Evolutionary conservation across 1,284 basidiomycete species (phyloP).

Genomic region (Sporisorium exsertum): DNA sequence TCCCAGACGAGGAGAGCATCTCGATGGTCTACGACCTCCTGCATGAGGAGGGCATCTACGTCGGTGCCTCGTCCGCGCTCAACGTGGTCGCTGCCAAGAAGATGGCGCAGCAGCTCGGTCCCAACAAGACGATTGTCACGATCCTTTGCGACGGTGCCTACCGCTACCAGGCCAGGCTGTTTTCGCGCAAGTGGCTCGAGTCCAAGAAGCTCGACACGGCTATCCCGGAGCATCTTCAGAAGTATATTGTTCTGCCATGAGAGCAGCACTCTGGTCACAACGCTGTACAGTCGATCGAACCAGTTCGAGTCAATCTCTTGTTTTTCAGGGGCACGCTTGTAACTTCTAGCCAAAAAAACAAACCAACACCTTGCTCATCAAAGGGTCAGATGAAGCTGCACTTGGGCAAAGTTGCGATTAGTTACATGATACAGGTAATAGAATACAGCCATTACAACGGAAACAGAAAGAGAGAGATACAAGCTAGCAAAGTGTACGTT

Average conservation of each 20-base stretch:
- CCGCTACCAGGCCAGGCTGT: conserved; percentile 93
- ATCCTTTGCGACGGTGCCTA: conserved; percentile 95
- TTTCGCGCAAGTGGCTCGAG: conserved; percentile 93
- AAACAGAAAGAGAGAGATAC: too few relatives aligned
- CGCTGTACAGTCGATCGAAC: not conserved
- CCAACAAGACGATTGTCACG: conserved; percentile 85
- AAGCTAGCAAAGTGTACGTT: not conserved
- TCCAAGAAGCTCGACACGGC: conserved; percentile 82
- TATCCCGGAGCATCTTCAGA: conserved; percentile 86
- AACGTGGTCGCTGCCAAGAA: conserved; percentile 95
- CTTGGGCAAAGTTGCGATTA: not conserved
- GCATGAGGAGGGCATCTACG: conserved; percentile 91
- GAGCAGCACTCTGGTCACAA: not conserved
- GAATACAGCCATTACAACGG: conserved; percentile 15
- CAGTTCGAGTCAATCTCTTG: not conserved
- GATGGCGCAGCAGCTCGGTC: conserved; percentile 84
- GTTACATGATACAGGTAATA: conserved; percentile 24
- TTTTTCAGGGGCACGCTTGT: too few relatives aligned
- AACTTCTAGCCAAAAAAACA: not conserved
- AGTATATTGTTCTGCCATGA: conserved; percentile 82
- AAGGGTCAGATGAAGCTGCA: not conserved
- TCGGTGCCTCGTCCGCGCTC: conserved; percentile 94
- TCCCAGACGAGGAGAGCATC: conserved; percentile 90
- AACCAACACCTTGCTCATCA: not conserved
- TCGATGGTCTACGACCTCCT: conserved; percentile 92